Conservation (phyloP, 1,139 yeast genomes). For the Kazachstania sp. region DNA sequence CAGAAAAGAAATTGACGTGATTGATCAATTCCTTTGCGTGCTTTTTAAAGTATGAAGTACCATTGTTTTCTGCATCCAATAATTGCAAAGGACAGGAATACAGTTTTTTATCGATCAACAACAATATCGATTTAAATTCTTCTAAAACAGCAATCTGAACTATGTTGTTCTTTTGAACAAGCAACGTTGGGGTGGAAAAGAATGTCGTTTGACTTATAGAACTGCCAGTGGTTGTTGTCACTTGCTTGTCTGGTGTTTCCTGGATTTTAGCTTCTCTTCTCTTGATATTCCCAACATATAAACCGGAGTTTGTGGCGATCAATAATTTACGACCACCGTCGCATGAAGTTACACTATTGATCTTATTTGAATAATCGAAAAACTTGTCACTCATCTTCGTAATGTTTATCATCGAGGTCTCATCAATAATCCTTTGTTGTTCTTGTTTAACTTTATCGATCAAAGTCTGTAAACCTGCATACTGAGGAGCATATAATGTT, state of each 20-base stretch:
- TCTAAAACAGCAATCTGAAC: slow-evolving; percentile 88
- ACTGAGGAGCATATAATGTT: slow-evolving; percentile 57
- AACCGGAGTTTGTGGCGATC: slow-evolving; percentile 88
- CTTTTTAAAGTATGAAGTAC: slow-evolving; percentile 39
- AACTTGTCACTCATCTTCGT: slow-evolving; percentile 66
- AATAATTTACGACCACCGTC: slow-evolving; percentile 89
- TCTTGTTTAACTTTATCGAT: slow-evolving; percentile 73
- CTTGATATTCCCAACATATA: slow-evolving; percentile 62
- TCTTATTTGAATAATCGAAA: slow-evolving; percentile 63
- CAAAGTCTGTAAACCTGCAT: slow-evolving; percentile 69
- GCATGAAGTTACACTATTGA: slow-evolving; percentile 88
- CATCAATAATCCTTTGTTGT: slow-evolving; percentile 61
- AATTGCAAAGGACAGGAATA: slow-evolving; percentile 82
- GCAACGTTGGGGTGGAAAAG: slow-evolving; percentile 48
- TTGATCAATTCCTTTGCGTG: slow-evolving; percentile 71
- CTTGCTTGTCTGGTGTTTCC: neutral
- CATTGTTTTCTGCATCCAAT: slow-evolving; percentile 50
- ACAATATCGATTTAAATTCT: slow-evolving; percentile 77
- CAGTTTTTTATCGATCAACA: slow-evolving; percentile 73
- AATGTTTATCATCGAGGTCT: slow-evolving; percentile 71
- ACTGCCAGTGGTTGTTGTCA: neutral
- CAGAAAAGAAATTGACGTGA: slow-evolving; percentile 82
- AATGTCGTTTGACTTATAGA: slow-evolving; percentile 9
- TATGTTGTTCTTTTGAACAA: slow-evolving; percentile 67
- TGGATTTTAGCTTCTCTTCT: slow-evolving; percentile 32